These are phyloP conservation scores for Apiospora pterosperma DNA, from an alignment of 2,329 filamentous ascomycete species.

Conservation along the genomic window DNA sequence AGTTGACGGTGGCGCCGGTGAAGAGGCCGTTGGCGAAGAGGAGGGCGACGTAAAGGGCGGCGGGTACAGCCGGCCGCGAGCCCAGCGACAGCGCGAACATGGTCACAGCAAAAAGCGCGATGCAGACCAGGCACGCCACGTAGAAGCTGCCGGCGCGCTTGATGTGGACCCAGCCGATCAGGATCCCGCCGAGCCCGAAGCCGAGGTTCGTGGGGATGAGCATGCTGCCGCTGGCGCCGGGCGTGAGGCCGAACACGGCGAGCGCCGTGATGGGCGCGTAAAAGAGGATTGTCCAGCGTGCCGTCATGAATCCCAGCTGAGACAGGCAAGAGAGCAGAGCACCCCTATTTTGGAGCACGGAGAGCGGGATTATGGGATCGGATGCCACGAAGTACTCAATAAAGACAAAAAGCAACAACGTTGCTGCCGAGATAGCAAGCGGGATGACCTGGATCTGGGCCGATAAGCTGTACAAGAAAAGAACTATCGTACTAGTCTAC, in stretches of 20 bases:
- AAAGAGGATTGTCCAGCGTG: slow-evolving; percentile 77
- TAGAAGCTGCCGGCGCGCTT: slow-evolving; percentile 72
- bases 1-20: slow-evolving; percentile 73
- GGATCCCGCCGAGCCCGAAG: slow-evolving; percentile 70
- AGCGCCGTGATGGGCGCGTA: slow-evolving; percentile 79
- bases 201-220: slow-evolving; percentile 79
- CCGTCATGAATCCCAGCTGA: slow-evolving; percentile 75
- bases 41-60: slow-evolving; percentile 51
- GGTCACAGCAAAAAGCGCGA: slow-evolving; percentile 58
- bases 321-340: slow-evolving; percentile 71
- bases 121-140: slow-evolving; percentile 56
- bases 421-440: slow-evolving; percentile 54
- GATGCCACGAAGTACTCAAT: slow-evolving; percentile 61
- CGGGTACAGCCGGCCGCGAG: slow-evolving; percentile 46
- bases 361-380: slow-evolving; percentile 73
- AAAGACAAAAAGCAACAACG: slow-evolving; percentile 51
- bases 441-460: slow-evolving; percentile 53
- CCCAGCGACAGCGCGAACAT: slow-evolving; percentile 54
- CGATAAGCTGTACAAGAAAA: slow-evolving; percentile 71
- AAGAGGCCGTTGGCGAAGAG: slow-evolving; percentile 70
- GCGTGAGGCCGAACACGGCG: slow-evolving; percentile 66
- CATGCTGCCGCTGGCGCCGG: slow-evolving; percentile 69
- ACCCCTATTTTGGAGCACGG: slow-evolving; percentile 65
- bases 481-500: slow-evolving; percentile 60
- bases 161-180: slow-evolving; percentile 75